phyloP scores from a whole-genome alignment of 2,329 filamentous ascomycete species.

The Ambrosiella beaveri region DNA sequence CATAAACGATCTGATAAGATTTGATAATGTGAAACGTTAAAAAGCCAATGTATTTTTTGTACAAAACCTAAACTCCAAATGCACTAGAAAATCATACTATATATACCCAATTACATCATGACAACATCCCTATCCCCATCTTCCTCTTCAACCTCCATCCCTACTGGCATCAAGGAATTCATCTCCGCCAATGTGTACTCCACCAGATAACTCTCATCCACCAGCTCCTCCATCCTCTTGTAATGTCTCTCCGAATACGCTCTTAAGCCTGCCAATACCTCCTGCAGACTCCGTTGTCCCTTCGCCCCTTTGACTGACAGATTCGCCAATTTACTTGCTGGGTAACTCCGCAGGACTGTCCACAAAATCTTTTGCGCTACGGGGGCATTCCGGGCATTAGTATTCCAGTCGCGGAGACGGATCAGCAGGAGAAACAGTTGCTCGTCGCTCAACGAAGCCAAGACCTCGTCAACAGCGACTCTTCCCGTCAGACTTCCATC shows the following conservation, averaged over 20 bases:
- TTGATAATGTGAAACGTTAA: background rate
- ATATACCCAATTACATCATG: slow-evolving; percentile 19
- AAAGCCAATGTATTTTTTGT: slow-evolving; percentile 9
- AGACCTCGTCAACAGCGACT: slow-evolving; percentile 62
- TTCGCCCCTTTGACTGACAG: slow-evolving; percentile 42
- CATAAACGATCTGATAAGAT: background rate
- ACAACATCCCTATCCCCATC: slow-evolving; percentile 24
- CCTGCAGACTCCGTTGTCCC: slow-evolving; percentile 53
- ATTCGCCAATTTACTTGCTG: slow-evolving; percentile 57
- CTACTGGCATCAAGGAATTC: slow-evolving; percentile 48
- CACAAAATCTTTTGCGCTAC: slow-evolving; percentile 75
- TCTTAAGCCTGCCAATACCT: slow-evolving; percentile 71
- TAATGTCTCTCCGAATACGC: slow-evolving; percentile 92
- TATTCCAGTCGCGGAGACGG: slow-evolving; percentile 88
- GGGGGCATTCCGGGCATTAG: slow-evolving; percentile 70
- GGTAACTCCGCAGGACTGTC: slow-evolving; percentile 64
- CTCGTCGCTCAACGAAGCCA: slow-evolving; percentile 62
- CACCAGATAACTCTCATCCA: slow-evolving; percentile 86
- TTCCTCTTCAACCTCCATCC: slow-evolving; percentile 19
- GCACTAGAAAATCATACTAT: background rate
- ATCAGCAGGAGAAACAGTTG: slow-evolving; percentile 73
- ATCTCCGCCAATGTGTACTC: slow-evolving; percentile 90
- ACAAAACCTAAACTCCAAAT: slow-evolving; percentile 9
- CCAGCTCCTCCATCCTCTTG: slow-evolving; percentile 69
- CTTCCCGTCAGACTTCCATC: slow-evolving; percentile 45